These are phyloP conservation scores for Fusarium sp. DNA, from an alignment of 2,329 filamentous ascomycete genomes.

Conservation along the genomic window DNA sequence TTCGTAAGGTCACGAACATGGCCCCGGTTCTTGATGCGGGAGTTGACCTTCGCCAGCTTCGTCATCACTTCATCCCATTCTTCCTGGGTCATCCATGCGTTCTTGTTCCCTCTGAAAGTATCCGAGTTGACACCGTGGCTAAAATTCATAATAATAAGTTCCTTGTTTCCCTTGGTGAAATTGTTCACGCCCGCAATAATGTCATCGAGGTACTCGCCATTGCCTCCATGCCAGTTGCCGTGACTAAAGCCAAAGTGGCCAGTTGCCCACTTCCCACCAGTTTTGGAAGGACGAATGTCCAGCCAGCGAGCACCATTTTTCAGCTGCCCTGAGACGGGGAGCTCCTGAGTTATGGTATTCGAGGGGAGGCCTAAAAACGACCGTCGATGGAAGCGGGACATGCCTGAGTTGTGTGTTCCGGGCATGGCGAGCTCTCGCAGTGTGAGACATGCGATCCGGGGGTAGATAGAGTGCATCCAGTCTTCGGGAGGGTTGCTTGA, in stretches of 20 bases:
- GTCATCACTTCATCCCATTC: not conserved
- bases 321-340: not conserved
- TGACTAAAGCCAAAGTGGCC: not conserved
- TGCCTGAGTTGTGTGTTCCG: not conserved
- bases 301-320: not conserved
- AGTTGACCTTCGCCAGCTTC: not conserved
- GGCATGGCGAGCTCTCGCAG: not conserved
- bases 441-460: not conserved
- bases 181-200: not conserved
- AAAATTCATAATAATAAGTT: not conserved
- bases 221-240: not conserved
- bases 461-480: not conserved
- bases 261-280: not conserved
- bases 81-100: not conserved
- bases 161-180: not conserved
- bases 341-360: not conserved
- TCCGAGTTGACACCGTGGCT: not conserved
- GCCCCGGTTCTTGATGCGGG: not conserved
- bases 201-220: not conserved
- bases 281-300: not conserved
- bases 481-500: not conserved
- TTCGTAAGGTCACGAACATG: not conserved
- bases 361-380: not conserved
- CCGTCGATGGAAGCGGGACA: not conserved
- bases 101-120: not conserved